A percentile compares a stretch with the other conserved stretches of the same genome.
Conservation (phyloP, 2,329 filamentous ascomycete genomes). For the Trichophaea hybrida region DNA sequence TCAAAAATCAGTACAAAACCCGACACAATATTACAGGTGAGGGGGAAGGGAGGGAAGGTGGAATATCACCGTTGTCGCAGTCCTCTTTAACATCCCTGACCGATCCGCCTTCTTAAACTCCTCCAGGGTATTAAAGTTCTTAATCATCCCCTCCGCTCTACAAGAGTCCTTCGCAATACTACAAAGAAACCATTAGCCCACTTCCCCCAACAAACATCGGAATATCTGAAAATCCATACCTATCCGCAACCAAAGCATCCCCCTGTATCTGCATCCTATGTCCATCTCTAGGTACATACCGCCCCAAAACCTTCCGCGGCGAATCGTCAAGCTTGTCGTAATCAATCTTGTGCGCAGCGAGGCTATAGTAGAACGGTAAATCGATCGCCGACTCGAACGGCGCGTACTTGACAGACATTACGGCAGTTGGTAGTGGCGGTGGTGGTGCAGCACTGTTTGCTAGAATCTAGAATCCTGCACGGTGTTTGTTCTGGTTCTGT, state of each 20-base stretch:
- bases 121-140: slow-evolving; percentile 91
- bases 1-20: background rate
- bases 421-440: background rate
- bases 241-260: slow-evolving; percentile 66
- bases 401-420: slow-evolving; percentile 51
- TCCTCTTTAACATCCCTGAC: slow-evolving; percentile 57
- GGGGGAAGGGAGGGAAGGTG: background rate
- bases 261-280: slow-evolving; percentile 83
- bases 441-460: background rate
- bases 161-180: slow-evolving; percentile 23
- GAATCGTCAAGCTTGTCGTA: slow-evolving; percentile 95
- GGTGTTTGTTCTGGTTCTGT: background rate
- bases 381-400: slow-evolving; percentile 91
- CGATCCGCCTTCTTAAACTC: slow-evolving; percentile 81
- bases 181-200: background rate
- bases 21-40: too few species aligned
- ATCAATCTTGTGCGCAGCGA: slow-evolving; percentile 90
- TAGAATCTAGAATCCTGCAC: background rate
- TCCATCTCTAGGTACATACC: slow-evolving; percentile 77
- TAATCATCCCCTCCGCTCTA: slow-evolving; percentile 83
- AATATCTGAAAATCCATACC: slow-evolving; percentile 43
- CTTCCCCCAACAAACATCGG: background rate
- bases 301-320: slow-evolving; percentile 66
- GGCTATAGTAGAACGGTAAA: slow-evolving; percentile 79
- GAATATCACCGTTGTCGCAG: slow-evolving; percentile 50